Evolutionary conservation across 331 rosid genomes (phyloP).

Genomic region (Acacia concinna): DNA sequence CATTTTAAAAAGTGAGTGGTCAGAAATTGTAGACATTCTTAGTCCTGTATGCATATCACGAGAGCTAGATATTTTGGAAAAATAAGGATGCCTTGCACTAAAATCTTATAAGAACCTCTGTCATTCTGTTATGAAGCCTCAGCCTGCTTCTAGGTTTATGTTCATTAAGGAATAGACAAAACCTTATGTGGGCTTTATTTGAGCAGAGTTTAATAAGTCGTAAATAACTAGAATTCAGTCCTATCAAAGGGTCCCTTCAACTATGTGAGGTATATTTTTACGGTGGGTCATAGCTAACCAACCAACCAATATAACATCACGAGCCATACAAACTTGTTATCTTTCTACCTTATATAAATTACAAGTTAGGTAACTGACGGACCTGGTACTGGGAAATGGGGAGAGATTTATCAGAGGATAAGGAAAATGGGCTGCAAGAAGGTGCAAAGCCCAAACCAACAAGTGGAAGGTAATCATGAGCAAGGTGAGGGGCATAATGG

Average conservation of each 20-base stretch:
- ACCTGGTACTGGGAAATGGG: background rate
- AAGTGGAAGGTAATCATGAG: background rate
- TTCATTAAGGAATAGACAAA: conserved; percentile 3
- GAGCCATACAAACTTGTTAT: background rate
- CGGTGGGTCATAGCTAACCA: background rate
- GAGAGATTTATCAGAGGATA: background rate
- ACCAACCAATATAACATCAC: background rate
- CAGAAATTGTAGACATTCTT: background rate
- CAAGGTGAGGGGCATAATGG: background rate
- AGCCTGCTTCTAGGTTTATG: conserved; percentile 1
- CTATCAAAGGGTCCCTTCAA: background rate
- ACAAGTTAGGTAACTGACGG: background rate
- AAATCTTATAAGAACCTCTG: background rate
- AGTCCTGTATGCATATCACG: background rate
- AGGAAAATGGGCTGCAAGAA: background rate
- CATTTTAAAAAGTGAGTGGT: background rate
- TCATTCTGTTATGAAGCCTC: background rate
- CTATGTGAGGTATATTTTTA: background rate
- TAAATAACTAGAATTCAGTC: background rate
- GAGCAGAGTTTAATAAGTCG: conserved; percentile 2
- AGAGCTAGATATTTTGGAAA: background rate
- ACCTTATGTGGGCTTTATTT: conserved; percentile 14
- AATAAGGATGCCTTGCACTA: background rate
- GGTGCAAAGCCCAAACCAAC: background rate
- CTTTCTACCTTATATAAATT: background rate